Evolutionary conservation across 257 asterid species (phyloP).

Genomic region (Craterostigma plantagineum): DNA sequence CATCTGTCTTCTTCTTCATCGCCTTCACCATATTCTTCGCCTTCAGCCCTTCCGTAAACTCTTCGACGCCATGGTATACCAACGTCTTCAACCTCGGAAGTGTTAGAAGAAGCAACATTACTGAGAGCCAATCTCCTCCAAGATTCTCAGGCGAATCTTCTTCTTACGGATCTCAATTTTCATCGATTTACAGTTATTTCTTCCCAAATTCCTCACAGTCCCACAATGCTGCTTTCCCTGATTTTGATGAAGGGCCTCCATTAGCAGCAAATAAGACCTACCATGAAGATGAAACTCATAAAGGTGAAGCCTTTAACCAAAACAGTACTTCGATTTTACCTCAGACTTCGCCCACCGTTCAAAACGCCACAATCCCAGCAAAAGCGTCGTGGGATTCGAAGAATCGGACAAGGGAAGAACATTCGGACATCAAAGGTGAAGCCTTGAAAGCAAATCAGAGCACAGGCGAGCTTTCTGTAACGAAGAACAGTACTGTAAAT

Average conservation of each 20-base stretch:
- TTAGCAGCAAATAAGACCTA: not conserved
- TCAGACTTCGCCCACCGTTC: conserved; percentile 5
- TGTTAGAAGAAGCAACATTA: not conserved
- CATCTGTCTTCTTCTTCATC: conserved; percentile 33
- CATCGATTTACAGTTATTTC: conserved; percentile 30
- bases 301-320: not conserved
- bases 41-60: conserved; percentile 48
- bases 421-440: conserved; percentile 7
- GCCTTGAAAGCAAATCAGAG: not conserved
- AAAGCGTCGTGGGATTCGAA: conserved; percentile 8
- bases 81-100: conserved; percentile 13
- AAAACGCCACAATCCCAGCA: conserved; percentile 1
- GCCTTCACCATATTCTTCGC: conserved; percentile 60
- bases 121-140: no score
- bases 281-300: not conserved
- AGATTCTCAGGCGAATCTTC: no score
- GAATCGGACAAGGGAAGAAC: conserved; percentile 15
- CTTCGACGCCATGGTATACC: conserved; percentile 52
- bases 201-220: conserved; percentile 23
- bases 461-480: no score
- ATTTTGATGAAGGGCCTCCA: conserved; percentile 9
- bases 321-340: not conserved
- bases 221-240: conserved; percentile 11
- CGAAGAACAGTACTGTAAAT: conserved; percentile 9
- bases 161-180: conserved; percentile 35